These are phyloP conservation scores for Lineolata rhizophorae DNA, from an alignment of 495 filamentous ascomycete genomes.

Conservation along the genomic window DNA sequence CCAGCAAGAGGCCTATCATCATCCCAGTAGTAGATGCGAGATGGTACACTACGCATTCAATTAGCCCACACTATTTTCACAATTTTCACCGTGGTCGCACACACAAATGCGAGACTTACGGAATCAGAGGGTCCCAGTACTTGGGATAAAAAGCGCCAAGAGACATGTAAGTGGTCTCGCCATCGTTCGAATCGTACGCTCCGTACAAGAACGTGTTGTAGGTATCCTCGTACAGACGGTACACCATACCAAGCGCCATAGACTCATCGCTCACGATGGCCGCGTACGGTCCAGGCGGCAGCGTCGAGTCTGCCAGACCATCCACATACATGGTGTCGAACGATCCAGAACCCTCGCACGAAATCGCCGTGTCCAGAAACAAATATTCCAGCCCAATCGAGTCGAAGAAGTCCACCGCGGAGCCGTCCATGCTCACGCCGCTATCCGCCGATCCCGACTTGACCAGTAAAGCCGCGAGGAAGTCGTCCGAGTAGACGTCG, in stretches of 20 bases:
- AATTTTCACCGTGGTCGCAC: background rate
- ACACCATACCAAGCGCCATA: constrained; percentile 8
- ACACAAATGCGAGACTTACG: constrained; percentile 5
- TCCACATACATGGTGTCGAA: background rate
- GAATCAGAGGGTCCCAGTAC: constrained; percentile 10
- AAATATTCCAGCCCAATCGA: background rate
- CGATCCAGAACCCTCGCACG: constrained; percentile 1
- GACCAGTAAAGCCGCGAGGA: constrained; percentile 16
- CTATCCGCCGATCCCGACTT: constrained; percentile 8
- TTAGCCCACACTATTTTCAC: background rate
- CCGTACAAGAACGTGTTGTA: constrained; percentile 11
- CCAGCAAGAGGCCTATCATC: constrained; percentile 11
- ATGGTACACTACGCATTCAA: constrained; percentile 11
- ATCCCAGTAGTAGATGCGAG: constrained; percentile 9
- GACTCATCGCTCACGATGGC: constrained; percentile 2
- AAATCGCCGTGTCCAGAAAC: constrained; percentile 2
- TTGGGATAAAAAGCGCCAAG: constrained; percentile 8
- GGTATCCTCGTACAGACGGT: constrained; percentile 10
- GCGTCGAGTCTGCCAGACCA: constrained; percentile 1
- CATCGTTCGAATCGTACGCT: constrained; percentile 10
- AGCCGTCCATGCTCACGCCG: constrained; percentile 7
- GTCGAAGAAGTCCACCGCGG: constrained; percentile 6
- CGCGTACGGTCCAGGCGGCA: constrained; percentile 8
- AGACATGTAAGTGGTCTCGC: constrained; percentile 4
- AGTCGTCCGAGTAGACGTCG: constrained; percentile 12